A percentile compares a stretch with the other conserved stretches of the same genome.
Conservation (phyloP, 805 yeast species). For the Candida wancherniae region DNA sequence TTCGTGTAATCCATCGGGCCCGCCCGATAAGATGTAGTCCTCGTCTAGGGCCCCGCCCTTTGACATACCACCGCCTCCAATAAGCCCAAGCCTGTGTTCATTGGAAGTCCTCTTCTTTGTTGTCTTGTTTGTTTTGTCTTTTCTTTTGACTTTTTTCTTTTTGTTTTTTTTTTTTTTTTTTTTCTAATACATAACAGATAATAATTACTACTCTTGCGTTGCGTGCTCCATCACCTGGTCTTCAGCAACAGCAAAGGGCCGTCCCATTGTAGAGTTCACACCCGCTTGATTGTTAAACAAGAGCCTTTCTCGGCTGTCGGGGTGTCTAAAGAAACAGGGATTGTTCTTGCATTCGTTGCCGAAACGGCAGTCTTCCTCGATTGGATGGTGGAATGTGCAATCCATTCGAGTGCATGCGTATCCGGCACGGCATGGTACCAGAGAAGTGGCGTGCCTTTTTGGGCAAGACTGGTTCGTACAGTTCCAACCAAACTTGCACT, state of each 20-base stretch:
- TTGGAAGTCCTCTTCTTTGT: conserved; percentile 1
- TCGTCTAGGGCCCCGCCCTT: no score
- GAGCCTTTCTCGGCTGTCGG: conserved; percentile 56
- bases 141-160: conserved; percentile 4
- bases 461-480: conserved; percentile 80
- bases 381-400: conserved; percentile 80
- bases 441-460: conserved; percentile 76
- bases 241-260: conserved; percentile 76
- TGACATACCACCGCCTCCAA: no score
- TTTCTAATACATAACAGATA: conserved; percentile 4
- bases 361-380: conserved; percentile 74
- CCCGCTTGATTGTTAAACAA: conserved; percentile 19
- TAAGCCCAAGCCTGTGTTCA: not conserved
- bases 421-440: conserved; percentile 78
- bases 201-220: conserved; percentile 29
- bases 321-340: conserved; percentile 72
- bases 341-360: conserved; percentile 70
- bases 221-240: conserved; percentile 69
- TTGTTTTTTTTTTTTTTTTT: conserved; percentile 13
- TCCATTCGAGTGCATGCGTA: conserved; percentile 71
- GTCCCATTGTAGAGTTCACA: conserved; percentile 44
- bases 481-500: conserved; percentile 72
- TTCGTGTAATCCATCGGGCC: no score
- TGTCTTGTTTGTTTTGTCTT: conserved; percentile 1
- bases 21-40: no score